These are phyloP conservation scores for Neurospora tetraspora DNA, from an alignment of 495 filamentous ascomycete species.

Conservation along the genomic window DNA sequence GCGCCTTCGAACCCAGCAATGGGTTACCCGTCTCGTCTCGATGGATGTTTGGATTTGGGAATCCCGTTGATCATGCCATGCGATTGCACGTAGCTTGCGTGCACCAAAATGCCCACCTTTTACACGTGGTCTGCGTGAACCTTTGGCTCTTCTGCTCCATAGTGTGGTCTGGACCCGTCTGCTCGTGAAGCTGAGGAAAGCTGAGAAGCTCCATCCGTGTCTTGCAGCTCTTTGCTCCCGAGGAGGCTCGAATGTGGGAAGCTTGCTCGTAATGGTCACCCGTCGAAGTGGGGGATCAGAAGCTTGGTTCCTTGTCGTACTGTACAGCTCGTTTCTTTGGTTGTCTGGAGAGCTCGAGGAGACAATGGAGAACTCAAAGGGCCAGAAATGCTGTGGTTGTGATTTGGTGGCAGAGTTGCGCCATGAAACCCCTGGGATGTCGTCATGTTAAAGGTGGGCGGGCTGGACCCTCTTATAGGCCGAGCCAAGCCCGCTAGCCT, in stretches of 20 bases:
- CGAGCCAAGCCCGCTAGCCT: neutral
- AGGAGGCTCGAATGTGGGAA: neutral
- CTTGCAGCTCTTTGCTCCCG: neutral
- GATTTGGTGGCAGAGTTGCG: neutral
- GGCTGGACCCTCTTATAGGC: neutral
- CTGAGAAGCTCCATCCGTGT: neutral
- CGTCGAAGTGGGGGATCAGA: neutral
- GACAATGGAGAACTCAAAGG: neutral
- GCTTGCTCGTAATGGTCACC: no score
- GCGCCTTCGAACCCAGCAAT: neutral
- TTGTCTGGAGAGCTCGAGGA: neutral
- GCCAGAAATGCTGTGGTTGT: neutral
- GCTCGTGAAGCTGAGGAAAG: neutral
- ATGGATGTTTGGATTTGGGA: neutral
- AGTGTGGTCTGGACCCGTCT: neutral
- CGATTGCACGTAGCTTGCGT: no score
- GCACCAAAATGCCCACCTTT: neutral
- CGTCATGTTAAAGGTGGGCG: conserved; percentile 5
- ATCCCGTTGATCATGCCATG: no score
- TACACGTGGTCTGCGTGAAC: neutral
- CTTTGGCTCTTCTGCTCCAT: neutral
- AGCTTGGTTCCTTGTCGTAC: neutral
- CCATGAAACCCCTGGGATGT: conserved; percentile 3
- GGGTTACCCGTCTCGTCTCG: neutral
- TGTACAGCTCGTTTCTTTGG: neutral